Base-by-base conservation (phyloP, 164 flowering plant species). In the Euptelea pleiosperma region DNA sequence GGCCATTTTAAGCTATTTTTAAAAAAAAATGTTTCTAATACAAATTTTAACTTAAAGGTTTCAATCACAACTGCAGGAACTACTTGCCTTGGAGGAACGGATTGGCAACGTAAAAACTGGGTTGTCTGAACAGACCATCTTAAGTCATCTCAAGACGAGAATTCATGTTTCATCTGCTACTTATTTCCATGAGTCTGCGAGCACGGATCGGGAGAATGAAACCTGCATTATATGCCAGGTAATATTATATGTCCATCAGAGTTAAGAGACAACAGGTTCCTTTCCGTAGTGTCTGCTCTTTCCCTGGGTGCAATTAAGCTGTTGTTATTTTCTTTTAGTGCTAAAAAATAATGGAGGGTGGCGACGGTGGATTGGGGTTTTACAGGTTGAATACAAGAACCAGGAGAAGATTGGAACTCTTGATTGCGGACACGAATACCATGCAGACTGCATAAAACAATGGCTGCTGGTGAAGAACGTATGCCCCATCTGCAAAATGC, bases 191-290 rank as follows among this genome's bases (percentile, higher is more conserved):
- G 75, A 71, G 30, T 36, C 64, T n/a, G 71, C 68, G 29, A 56
- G 63, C 30, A 24, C 41, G 34, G 77, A 74, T 59, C 58, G 69
- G 49, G 86, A 74, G 58, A 15, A 58, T 28, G 81, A 74, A 55
- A 74, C 78, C 49, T 89, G 96, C 79, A 82, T 78, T 22, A 77
- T 89, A 55, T 92, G 98, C 67, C 96, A 81, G 96, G 98, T 87
- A 82, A 52, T 18, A 11, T 19, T 24, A 43, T 12, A 60, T 57
- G 6, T 45, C 12, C 19, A 7, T n/a, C n/a, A n/a, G n/a, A n/a
- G n/a, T n/a, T n/a, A n/a, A n/a, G n/a, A n/a, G n/a, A n/a, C n/a
- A n/a, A n/a, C n/a, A 7, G 16, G 9, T 39, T 33, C 26, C 12
- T 2, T 39, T 26, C 30, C 12, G 5, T 48, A 9, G n/a, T 15